Evolutionary conservation across 1,284 basidiomycete species (phyloP).

Genomic region (Fomitopsis betulina): DNA sequence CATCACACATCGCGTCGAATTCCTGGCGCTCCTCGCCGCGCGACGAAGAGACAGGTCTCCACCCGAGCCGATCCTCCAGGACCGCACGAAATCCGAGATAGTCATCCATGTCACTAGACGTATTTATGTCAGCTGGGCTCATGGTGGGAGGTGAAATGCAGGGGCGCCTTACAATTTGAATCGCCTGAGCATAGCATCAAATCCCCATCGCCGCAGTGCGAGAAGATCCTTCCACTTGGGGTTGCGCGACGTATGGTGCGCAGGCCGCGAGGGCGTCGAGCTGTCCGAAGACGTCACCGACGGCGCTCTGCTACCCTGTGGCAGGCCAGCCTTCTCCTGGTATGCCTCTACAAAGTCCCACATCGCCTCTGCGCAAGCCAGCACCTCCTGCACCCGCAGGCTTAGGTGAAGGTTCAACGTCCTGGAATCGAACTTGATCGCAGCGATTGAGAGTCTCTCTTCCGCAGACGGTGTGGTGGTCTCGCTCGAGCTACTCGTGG

Average conservation of each 20-base stretch:
- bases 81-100: slow-evolving; percentile 42
- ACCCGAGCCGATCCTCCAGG: slow-evolving; percentile 43
- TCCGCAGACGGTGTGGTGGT: not conserved
- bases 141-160: not conserved
- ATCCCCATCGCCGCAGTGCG: slow-evolving; percentile 32
- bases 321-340: slow-evolving; percentile 27
- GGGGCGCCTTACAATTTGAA: slow-evolving; percentile 52
- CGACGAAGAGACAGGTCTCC: slow-evolving; percentile 34
- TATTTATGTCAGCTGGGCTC: not conserved
- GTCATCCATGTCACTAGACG: slow-evolving; percentile 58
- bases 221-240: slow-evolving; percentile 38
- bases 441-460: slow-evolving; percentile 43
- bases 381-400: slow-evolving; percentile 50
- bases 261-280: not conserved
- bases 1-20: slow-evolving; percentile 50
- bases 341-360: slow-evolving; percentile 65
- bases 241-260: not conserved
- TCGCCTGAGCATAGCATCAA: slow-evolving; percentile 46
- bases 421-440: slow-evolving; percentile 48
- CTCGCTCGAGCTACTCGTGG: not conserved
- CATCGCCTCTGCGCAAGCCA: slow-evolving; percentile 68
- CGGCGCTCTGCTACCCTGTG: not conserved
- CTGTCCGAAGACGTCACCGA: not conserved
- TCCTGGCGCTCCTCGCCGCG: slow-evolving; percentile 40
- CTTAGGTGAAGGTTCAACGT: slow-evolving; percentile 57